Percentiles rank a stretch among this genome's conserved stretches.
Evolutionary conservation across 345 rosid species (phyloP).

Genomic region (Rubroshorea leprosula): DNA sequence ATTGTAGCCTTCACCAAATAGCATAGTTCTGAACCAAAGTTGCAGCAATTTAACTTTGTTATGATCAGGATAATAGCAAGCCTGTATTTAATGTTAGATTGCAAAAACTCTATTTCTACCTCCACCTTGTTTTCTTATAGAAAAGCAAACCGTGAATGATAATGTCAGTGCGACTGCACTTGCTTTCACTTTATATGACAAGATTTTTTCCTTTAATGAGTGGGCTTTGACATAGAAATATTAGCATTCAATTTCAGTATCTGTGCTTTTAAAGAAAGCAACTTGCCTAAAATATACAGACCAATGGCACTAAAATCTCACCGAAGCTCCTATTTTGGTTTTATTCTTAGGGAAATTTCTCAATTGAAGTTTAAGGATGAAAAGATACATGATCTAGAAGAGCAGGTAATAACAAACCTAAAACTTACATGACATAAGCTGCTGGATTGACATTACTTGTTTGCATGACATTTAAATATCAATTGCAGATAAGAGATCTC

Average conservation of each 20-base stretch:
- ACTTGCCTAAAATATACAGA: too few relatives aligned
- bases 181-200: background rate
- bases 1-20: background rate
- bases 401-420: conserved; percentile 46
- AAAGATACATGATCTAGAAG: conserved; percentile 64
- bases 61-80: too few relatives aligned
- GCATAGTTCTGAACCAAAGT: background rate
- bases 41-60: background rate
- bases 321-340: background rate
- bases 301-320: background rate
- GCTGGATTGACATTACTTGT: background rate
- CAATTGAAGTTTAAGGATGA: conserved; percentile 43
- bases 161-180: background rate
- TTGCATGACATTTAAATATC: conserved; percentile 4
- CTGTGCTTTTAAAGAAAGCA: too few relatives aligned
- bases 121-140: too few relatives aligned
- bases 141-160: background rate
- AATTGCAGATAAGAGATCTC: conserved; percentile 73
- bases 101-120: too few relatives aligned
- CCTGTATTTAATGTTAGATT: too few relatives aligned
- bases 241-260: too few relatives aligned
- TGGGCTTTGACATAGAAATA: too few relatives aligned
- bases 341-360: conserved; percentile 42
- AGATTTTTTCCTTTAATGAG: background rate
- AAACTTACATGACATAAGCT: background rate